These are phyloP conservation scores for Ephemerocybe angulata DNA, from an alignment of 768 basidiomycete species.

Conservation along the genomic window DNA sequence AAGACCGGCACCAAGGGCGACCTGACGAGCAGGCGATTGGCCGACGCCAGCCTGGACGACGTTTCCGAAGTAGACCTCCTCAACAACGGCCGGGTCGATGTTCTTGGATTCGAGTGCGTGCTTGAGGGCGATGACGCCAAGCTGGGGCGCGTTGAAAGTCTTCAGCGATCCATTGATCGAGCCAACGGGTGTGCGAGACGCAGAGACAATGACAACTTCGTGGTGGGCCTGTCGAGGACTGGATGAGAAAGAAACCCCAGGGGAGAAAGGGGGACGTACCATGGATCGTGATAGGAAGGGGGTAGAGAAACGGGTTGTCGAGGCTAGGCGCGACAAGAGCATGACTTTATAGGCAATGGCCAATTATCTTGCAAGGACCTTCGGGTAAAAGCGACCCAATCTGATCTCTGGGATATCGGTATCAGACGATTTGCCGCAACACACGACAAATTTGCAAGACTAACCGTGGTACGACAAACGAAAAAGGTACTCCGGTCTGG, in stretches of 20 bases:
- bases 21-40: slow-evolving; percentile 97
- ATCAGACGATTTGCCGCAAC: slow-evolving; percentile 16
- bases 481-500: neutral
- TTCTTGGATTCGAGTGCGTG: slow-evolving; percentile 80
- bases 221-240: slow-evolving; percentile 24
- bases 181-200: slow-evolving; percentile 90
- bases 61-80: slow-evolving; percentile 97
- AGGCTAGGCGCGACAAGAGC: slow-evolving; percentile 42
- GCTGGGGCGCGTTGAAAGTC: slow-evolving; percentile 83
- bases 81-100: slow-evolving; percentile 77
- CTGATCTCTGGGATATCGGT: slow-evolving; percentile 27
- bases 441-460: neutral
- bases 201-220: slow-evolving; percentile 92
- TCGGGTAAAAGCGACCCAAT: slow-evolving; percentile 25
- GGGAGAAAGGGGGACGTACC: slow-evolving; percentile 33
- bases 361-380: slow-evolving; percentile 13
- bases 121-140: slow-evolving; percentile 86
- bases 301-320: slow-evolving; percentile 35
- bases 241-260: slow-evolving; percentile 2
- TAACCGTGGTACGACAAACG: neutral
- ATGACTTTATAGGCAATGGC: slow-evolving; percentile 32
- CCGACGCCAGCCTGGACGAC: slow-evolving; percentile 97
- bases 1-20: slow-evolving; percentile 87
- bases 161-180: slow-evolving; percentile 90
- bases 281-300: slow-evolving; percentile 47